Conservation (phyloP, 345 rosid species). For the Bruguiera gymnorhiza region DNA sequence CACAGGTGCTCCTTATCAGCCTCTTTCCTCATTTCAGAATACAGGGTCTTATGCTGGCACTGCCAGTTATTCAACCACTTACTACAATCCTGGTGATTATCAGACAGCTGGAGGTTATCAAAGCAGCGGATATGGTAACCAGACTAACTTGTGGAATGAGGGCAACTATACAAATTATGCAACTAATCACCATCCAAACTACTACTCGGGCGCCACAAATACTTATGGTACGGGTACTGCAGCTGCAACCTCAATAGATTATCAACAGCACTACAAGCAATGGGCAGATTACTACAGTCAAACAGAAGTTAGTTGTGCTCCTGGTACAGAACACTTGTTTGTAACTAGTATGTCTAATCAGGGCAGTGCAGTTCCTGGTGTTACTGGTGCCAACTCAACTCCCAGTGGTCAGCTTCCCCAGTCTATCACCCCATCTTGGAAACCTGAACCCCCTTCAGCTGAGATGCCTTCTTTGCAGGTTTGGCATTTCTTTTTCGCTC, state of each 20-base stretch:
- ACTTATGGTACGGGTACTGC: conserved; percentile 52
- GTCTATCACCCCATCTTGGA: conserved; percentile 56
- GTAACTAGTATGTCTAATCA: conserved; percentile 49
- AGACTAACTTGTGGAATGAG: conserved; percentile 58
- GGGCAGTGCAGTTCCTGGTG: conserved; percentile 52
- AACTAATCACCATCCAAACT: conserved; percentile 64
- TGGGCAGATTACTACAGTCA: conserved; percentile 83
- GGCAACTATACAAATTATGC: conserved; percentile 62
- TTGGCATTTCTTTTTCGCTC: conserved; percentile 15
- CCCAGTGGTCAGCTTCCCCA: conserved; percentile 59
- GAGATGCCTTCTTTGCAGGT: conserved; percentile 75
- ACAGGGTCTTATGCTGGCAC: conserved; percentile 99
- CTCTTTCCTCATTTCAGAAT: conserved; percentile 98
- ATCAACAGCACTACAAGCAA: conserved; percentile 78
- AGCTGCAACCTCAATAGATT: conserved; percentile 52
- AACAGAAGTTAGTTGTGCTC: conserved; percentile 96
- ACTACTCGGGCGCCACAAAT: conserved; percentile 49
- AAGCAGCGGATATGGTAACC: conserved; percentile 66
- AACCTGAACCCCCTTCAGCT: conserved; percentile 53
- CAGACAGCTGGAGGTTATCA: conserved; percentile 95
- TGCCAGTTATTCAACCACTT: conserved; percentile 91
- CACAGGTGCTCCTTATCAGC: conserved; percentile 99
- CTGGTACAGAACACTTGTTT: conserved; percentile 86
- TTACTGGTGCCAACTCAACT: conserved; percentile 49
- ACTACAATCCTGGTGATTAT: conserved; percentile 98